Conservation (phyloP, 2,329 filamentous ascomycete genomes). For the Sarocladiaceae sp. region DNA sequence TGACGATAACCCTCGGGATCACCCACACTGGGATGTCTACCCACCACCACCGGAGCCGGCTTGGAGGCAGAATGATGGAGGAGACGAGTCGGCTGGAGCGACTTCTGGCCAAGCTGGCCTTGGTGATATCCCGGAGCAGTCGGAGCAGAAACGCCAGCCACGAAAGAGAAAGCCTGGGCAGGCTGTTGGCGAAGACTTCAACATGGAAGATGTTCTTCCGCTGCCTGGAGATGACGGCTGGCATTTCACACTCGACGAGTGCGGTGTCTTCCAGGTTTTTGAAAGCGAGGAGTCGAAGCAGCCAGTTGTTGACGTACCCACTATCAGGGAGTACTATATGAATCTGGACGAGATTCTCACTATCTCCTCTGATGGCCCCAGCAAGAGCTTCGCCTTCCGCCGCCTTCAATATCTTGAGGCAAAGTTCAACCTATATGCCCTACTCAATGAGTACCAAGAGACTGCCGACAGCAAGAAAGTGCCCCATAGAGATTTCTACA, state of each 20-base stretch:
- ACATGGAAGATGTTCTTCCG: conserved; percentile 72
- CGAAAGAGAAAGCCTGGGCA: conserved; percentile 79
- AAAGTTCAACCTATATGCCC: conserved; percentile 90
- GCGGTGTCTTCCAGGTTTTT: conserved; percentile 90
- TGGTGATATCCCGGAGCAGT: conserved; percentile 11
- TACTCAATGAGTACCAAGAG: conserved; percentile 96
- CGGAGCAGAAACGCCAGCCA: conserved; percentile 38
- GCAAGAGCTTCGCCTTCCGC: conserved; percentile 94
- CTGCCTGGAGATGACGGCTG: conserved; percentile 67
- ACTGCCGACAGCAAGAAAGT: conserved; percentile 97
- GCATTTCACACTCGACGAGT: conserved; percentile 74
- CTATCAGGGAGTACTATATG: conserved; percentile 91
- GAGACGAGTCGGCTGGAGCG: neutral
- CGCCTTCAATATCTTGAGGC: conserved; percentile 93
- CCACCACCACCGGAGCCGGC: conserved; percentile 87
- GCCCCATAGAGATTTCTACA: conserved; percentile 97
- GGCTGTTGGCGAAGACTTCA: conserved; percentile 89
- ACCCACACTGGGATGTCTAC: conserved; percentile 80
- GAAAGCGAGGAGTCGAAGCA: conserved; percentile 60
- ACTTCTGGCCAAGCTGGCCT: conserved; percentile 9
- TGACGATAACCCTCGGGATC: conserved; percentile 84
- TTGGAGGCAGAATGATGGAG: conserved; percentile 47
- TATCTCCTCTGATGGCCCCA: conserved; percentile 91
- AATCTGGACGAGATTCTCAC: conserved; percentile 83
- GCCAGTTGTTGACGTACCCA: conserved; percentile 81